A percentile compares a stretch with the other conserved stretches of the same genome.
Evolutionary conservation across 192 early-diverging fungal genomes (phyloP).

Genomic region (Mortierella alpina): DNA sequence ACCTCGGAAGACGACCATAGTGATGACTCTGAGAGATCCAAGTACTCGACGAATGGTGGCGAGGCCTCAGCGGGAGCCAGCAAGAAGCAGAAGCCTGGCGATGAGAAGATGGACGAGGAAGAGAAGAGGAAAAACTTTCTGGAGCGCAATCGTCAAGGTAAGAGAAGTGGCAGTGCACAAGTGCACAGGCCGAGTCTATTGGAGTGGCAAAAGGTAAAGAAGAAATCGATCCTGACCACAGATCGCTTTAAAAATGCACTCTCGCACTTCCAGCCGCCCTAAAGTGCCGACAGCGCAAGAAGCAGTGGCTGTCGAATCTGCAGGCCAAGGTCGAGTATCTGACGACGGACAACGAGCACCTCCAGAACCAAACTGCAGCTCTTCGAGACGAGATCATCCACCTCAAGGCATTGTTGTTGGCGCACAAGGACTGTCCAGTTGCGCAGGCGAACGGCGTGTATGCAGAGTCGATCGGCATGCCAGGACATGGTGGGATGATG

Average conservation of each 20-base stretch:
- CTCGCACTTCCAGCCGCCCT: slow-evolving; percentile 69
- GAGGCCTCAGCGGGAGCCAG: slow-evolving; percentile 3
- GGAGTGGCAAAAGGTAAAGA: neutral
- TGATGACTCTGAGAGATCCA: slow-evolving; percentile 43
- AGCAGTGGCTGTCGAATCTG: slow-evolving; percentile 86
- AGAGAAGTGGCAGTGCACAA: neutral
- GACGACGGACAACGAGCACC: slow-evolving; percentile 70
- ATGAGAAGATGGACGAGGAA: slow-evolving; percentile 57
- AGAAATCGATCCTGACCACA: neutral
- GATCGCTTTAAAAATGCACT: neutral
- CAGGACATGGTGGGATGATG: slow-evolving; percentile 36
- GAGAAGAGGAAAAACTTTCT: slow-evolving; percentile 84
- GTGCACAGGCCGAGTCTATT: neutral
- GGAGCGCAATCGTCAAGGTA: slow-evolving; percentile 89
- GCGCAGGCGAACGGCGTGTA: slow-evolving; percentile 72
- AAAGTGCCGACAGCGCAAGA: slow-evolving; percentile 93
- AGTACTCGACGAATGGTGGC: slow-evolving; percentile 25
- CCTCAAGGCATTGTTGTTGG: slow-evolving; percentile 77
- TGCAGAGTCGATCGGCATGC: slow-evolving; percentile 21
- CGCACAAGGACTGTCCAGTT: slow-evolving; percentile 81
- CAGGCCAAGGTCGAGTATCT: slow-evolving; percentile 72
- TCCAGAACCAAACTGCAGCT: slow-evolving; percentile 65
- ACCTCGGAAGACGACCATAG: slow-evolving; percentile 19
- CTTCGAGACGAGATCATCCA: slow-evolving; percentile 81
- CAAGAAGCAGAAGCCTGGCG: slow-evolving; percentile 26